Base-by-base conservation (phyloP, 305 asterid species). In the Lippia alba region DNA sequence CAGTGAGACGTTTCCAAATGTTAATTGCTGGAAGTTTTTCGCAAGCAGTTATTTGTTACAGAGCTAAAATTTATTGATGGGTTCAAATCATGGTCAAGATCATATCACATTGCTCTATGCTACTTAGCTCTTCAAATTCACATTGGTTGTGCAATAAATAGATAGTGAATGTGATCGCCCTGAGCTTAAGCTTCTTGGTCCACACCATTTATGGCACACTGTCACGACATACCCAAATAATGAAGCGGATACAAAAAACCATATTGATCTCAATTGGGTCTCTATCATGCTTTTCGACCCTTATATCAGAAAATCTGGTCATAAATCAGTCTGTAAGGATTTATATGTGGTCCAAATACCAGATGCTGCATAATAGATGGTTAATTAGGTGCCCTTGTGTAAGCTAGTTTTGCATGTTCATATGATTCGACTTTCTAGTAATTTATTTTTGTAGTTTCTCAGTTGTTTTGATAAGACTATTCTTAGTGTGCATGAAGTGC, bases 301-400 rank as follows among this genome's bases (percentile, higher is more conserved):
- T 1, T 44, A 14, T 51, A 11, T 73, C 51, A 12, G 34, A 54
- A 33, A 15, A 32, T 74, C 34, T 45, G 62, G 30, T 56, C 20
- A 30, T 49, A 19, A 55, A 41, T 33, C 53, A 18, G 61, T 50
- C 50, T 36, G 48, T 48, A 41, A 45, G 46, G 48, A 30, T 49
- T 48, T 44, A 40, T 14, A 2, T 68, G 45, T 15, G 54, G 54
- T 36, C 24, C 44, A 64, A 56, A 64, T 53, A 70, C 64, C 56
- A 46, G 5, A 57, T 46, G 60, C 44, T 63, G 64, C 56, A 49
- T n/a, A 3, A 10, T 56, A 55, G 30, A 64, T 45, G 64, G 34
- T 17, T 73, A 8, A 49, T 64, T 69, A 41, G 61, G 18, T 67
- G 41, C 17, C 20, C 54, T 50, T 41, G 55, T 20, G 65, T 30